A percentile compares a stretch with the other conserved stretches of the same genome.
These are phyloP conservation scores for Agaricus subrufescens DNA, from an alignment of 768 basidiomycete genomes.

Conservation along the genomic window DNA sequence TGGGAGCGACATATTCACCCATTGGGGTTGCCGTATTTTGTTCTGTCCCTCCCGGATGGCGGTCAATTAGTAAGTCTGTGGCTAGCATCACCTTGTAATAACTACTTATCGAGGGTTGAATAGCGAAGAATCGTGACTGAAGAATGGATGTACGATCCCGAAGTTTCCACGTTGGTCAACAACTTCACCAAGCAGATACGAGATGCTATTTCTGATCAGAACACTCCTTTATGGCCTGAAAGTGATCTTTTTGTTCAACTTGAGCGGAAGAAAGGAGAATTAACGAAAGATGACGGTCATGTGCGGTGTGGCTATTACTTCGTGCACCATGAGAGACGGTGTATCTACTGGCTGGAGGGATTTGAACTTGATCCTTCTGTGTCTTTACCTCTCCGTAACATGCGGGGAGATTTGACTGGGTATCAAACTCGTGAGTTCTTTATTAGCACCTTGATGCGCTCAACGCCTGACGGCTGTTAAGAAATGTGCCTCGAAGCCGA, in stretches of 20 bases:
- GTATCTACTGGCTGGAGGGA: slow-evolving; percentile 3
- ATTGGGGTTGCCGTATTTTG: no score
- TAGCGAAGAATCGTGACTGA: no score
- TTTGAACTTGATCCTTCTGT: background rate
- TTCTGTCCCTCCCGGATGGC: no score
- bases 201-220: background rate
- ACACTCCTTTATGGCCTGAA: background rate
- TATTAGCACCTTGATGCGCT: background rate
- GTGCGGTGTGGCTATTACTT: slow-evolving; percentile 4
- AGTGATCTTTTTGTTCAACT: slow-evolving; percentile 5
- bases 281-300: background rate
- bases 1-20: background rate
- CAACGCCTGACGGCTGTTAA: background rate
- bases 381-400: background rate
- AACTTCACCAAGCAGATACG: background rate
- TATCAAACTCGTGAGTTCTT: background rate
- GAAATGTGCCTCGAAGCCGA: background rate
- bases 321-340: background rate
- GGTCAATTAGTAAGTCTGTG: no score
- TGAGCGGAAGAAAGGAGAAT: no score
- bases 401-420: background rate
- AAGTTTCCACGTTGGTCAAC: background rate
- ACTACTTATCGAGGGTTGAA: no score
- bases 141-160: background rate
- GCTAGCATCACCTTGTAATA: no score